Conservation (phyloP, 2,329 filamentous ascomycete species). For the Intubia oerlemansii region DNA sequence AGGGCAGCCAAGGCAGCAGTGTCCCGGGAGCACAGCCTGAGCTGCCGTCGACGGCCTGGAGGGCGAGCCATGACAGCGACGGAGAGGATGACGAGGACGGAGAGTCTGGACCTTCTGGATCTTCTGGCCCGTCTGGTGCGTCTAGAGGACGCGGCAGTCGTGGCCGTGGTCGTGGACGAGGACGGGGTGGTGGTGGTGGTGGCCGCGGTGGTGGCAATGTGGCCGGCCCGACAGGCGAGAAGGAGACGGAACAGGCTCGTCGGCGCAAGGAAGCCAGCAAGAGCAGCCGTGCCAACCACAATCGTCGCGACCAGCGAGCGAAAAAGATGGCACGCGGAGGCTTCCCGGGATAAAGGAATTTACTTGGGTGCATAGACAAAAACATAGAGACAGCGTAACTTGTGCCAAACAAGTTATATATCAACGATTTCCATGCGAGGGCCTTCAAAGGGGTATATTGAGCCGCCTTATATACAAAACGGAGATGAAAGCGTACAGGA, state of each 20-base stretch:
- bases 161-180: constrained; percentile 22
- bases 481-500: too few relatives aligned
- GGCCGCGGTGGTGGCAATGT: constrained; percentile 30
- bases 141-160: constrained; percentile 16
- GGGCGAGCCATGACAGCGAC: constrained; percentile 17
- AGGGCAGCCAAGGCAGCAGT: too few relatives aligned
- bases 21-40: too few relatives aligned
- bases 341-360: too few relatives aligned
- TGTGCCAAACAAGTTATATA: not conserved
- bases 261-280: constrained; percentile 69
- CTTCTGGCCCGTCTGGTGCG: too few relatives aligned
- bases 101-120: too few relatives aligned
- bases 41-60: constrained; percentile 45
- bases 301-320: constrained; percentile 49
- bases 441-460: too few relatives aligned
- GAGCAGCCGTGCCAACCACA: constrained; percentile 66
- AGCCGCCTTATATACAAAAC: too few relatives aligned
- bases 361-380: not conserved
- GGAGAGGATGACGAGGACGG: constrained; percentile 27
- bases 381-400: not conserved
- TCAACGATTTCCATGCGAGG: too few relatives aligned
- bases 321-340: constrained; percentile 44
- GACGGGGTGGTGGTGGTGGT: constrained; percentile 23
- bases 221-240: constrained; percentile 43
- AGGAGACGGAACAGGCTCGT: constrained; percentile 48